Percentiles rank a stretch among this genome's conserved stretches.
These are phyloP conservation scores for Juncus effusus DNA, from an alignment of 176 grass and related monocot genomes.

Conservation along the genomic window DNA sequence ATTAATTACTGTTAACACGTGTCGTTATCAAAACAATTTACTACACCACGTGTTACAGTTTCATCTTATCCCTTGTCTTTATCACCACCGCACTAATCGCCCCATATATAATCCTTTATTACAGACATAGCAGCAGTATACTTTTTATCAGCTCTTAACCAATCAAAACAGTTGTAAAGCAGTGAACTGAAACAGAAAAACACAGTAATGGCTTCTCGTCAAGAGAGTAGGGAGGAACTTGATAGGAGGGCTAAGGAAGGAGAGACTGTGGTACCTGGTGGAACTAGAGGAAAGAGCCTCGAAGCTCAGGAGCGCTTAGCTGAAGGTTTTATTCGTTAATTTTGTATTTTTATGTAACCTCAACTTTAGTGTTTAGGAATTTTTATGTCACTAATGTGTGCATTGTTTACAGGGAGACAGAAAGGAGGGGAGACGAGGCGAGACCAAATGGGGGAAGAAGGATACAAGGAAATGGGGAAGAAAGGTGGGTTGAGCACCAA, in stretches of 20 bases:
- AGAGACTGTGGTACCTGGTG: constrained; percentile 35
- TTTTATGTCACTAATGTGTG: background rate
- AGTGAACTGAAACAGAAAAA: background rate
- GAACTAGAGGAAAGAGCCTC: constrained; percentile 38
- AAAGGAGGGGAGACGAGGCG: constrained; percentile 31
- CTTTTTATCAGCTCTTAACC: background rate
- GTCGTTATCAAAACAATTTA: background rate
- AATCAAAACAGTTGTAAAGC: background rate
- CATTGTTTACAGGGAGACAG: constrained; percentile 11
- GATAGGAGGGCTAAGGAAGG: constrained; percentile 25
- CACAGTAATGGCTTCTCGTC: background rate
- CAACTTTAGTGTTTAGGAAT: background rate
- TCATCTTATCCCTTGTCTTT: background rate
- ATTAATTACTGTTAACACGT: background rate
- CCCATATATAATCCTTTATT: background rate
- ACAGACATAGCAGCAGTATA: background rate
- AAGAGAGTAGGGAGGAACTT: constrained; percentile 32
- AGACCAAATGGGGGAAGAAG: constrained; percentile 25
- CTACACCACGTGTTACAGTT: background rate
- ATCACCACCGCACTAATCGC: constrained; percentile 1
- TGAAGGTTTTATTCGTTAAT: constrained; percentile 14
- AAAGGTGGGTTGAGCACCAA: constrained; percentile 35
- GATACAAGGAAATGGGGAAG: constrained; percentile 26
- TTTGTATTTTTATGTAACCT: background rate
- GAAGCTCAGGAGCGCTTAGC: constrained; percentile 40